Percentiles rank a stretch among this genome's conserved stretches.
Conservation (phyloP, 805 yeast genomes). For the Schwanniomyces pseudopolymorphus region DNA sequence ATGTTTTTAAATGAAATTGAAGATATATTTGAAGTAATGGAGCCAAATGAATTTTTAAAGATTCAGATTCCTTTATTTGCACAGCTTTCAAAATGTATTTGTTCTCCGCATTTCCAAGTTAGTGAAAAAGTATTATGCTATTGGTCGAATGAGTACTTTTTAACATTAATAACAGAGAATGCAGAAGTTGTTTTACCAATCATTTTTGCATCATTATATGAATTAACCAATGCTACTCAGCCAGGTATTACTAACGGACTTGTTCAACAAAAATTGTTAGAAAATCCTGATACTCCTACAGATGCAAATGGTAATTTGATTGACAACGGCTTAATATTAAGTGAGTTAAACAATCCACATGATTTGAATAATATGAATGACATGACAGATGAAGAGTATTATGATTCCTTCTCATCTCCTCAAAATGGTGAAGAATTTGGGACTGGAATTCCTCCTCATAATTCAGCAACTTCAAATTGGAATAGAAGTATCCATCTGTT, state of each 20-base stretch:
- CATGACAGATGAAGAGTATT: conserved; percentile 45
- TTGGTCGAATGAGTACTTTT: conserved; percentile 94
- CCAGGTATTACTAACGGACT: conserved; percentile 42
- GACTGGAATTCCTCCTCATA: conserved; percentile 39
- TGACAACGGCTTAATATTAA: conserved; percentile 35
- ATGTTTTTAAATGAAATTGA: conserved; percentile 95
- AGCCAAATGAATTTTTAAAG: conserved; percentile 86
- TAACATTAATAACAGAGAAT: conserved; percentile 85
- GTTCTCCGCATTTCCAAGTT: conserved; percentile 96
- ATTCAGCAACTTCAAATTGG: conserved; percentile 69
- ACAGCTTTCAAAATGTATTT: conserved; percentile 89
- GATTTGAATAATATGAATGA: conserved; percentile 20
- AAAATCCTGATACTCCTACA: conserved; percentile 36
- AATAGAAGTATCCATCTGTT: conserved; percentile 88
- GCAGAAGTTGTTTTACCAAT: conserved; percentile 92
- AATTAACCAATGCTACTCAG: conserved; percentile 59
- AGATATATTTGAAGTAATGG: conserved; percentile 94
- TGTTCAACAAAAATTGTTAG: conserved; percentile 36
- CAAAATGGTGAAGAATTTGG: conserved; percentile 36
- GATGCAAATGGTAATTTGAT: conserved; percentile 46
- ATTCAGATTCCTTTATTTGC: conserved; percentile 92
- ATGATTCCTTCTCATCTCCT: conserved; percentile 39
- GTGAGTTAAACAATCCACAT: conserved; percentile 18
- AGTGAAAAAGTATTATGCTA: conserved; percentile 91
- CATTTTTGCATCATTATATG: conserved; percentile 85